Evolutionary conservation across 2,329 filamentous ascomycete species (phyloP).

Genomic region (Sarocladium strictum): DNA sequence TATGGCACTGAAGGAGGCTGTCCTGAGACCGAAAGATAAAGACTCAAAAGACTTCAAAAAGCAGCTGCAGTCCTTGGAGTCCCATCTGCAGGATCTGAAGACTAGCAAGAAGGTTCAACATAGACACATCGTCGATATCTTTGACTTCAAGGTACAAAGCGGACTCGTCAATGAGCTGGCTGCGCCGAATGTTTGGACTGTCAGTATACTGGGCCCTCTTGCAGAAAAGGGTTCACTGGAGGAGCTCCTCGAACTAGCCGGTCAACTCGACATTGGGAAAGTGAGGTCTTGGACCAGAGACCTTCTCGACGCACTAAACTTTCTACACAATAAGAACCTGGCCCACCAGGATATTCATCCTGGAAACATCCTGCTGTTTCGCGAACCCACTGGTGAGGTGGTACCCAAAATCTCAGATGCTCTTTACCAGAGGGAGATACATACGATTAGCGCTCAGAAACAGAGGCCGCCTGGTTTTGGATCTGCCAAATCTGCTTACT

Average conservation of each 20-base stretch:
- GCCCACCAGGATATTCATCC: constrained; percentile 79
- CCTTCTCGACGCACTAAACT: constrained; percentile 81
- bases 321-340: constrained; percentile 77
- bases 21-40: constrained; percentile 47
- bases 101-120: constrained; percentile 68
- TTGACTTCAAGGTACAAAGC: constrained; percentile 75
- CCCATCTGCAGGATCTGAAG: constrained; percentile 69
- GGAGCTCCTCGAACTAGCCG: constrained; percentile 75
- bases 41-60: constrained; percentile 64
- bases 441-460: constrained; percentile 51
- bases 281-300: constrained; percentile 89
- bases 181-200: constrained; percentile 52
- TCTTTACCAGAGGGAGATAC: constrained; percentile 62
- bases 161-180: constrained; percentile 33
- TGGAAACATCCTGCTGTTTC: constrained; percentile 72
- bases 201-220: constrained; percentile 69
- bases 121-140: constrained; percentile 68
- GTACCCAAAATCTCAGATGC: constrained; percentile 70
- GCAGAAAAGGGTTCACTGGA: constrained; percentile 78
- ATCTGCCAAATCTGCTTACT: constrained; percentile 70
- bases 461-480: constrained; percentile 45
- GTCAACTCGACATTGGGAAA: constrained; percentile 65
- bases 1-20: constrained; percentile 69
- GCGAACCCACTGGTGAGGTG: constrained; percentile 61
- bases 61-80: constrained; percentile 70